phyloP scores from a whole-genome alignment of 1,284 basidiomycete genomes.

The Lignosus rhinocerotis region DNA sequence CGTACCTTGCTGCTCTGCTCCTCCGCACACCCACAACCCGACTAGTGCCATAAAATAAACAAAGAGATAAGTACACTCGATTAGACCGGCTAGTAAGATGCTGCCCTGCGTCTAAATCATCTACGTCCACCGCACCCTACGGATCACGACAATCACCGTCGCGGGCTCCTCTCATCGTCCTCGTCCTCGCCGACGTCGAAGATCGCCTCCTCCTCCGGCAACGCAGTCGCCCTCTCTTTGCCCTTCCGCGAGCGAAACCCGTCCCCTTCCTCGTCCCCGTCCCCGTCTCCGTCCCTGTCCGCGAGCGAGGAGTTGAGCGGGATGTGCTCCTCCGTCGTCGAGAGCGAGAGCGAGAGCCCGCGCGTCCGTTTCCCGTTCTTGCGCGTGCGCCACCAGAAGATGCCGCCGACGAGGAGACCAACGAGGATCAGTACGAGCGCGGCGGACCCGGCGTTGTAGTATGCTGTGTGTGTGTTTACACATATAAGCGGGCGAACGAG shows the following conservation, averaged over 20 bases:
- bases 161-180: background rate
- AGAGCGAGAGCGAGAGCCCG: slow-evolving; percentile 46
- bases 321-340: slow-evolving; percentile 50
- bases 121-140: background rate
- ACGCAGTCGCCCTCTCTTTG: slow-evolving; percentile 39
- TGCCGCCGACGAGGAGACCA: slow-evolving; percentile 66
- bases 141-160: background rate
- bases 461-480: slow-evolving; percentile 50
- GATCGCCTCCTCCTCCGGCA: slow-evolving; percentile 35
- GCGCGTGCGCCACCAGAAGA: slow-evolving; percentile 72
- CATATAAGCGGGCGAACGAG: background rate
- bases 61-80: no score
- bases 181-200: slow-evolving; percentile 50
- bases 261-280: slow-evolving; percentile 16
- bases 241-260: slow-evolving; percentile 38
- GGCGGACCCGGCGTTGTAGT: slow-evolving; percentile 91
- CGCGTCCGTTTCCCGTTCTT: slow-evolving; percentile 42
- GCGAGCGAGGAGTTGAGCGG: slow-evolving; percentile 45
- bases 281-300: background rate
- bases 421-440: slow-evolving; percentile 81
- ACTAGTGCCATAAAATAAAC: no score
- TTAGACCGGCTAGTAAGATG: no score
- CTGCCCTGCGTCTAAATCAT: no score
- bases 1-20: no score
- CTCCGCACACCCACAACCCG: no score